Base-by-base conservation (phyloP, 1,139 yeast genomes). In the Yamadazyma aaseri region DNA sequence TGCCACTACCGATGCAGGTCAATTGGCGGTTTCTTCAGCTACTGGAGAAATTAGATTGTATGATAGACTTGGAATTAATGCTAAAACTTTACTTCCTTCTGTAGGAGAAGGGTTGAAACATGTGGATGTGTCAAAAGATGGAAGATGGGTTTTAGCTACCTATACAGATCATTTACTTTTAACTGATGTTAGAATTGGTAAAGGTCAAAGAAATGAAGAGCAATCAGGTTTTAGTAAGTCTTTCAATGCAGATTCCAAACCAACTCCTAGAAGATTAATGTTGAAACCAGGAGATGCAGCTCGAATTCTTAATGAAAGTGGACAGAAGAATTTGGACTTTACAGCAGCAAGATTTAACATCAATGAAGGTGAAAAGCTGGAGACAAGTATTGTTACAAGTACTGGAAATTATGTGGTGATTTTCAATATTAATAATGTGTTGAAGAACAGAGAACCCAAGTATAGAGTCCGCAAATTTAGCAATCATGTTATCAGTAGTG, bases 141-240 rank as follows among this genome's bases (percentile, higher is more conserved):
- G 96, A 37, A 69, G 76, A 49, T 87, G 90, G 86, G 50, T 87
- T 27, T 63, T 89, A 41, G 94, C 89, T 1, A 87, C 96, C 0
- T 85, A 92, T 62, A 65, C 71, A 47, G 73, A 78, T 1, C 85
- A 84, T 51, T 60, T 87, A 39, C 63, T 87, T 37, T 68, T 89
- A 32, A 68, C 86, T 42, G 94, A 86, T 55, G 65, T 79, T 7
- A 64, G 70, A 22, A 79, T 84, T 38, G 76, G 76, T 36, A 71
- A 67, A 5, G 92, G 86, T 17, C 67, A 63, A 42, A 73, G 67
- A 49, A 70, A 82, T 50, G 69, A 66, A 3, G 87, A 87, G 7
- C 51, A 58, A 27, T 60, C 77, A 17, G 96, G 94, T 2, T 87
- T 83, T 59, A 58, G 69, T 21, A 76, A 73, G 49, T 65, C 81